These are phyloP conservation scores for Malus sieversii DNA, from an alignment of 306 rosid species.

Conservation along the genomic window DNA sequence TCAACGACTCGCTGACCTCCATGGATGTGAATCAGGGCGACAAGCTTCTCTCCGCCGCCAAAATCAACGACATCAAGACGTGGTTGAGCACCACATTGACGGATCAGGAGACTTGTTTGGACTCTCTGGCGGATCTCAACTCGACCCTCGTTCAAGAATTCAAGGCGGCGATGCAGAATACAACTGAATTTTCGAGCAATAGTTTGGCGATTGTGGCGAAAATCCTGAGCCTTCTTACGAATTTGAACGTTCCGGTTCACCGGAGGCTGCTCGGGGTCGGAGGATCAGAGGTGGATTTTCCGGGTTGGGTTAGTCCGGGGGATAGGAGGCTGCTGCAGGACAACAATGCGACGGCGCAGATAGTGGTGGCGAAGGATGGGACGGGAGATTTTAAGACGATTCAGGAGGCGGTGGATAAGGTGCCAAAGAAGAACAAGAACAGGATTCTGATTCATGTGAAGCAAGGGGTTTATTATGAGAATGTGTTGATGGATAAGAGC, in stretches of 20 bases:
- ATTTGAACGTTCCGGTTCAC: slow-evolving; percentile 39
- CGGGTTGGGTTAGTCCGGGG: slow-evolving; percentile 62
- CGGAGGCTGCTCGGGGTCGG: slow-evolving; percentile 44
- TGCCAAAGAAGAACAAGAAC: slow-evolving; percentile 50
- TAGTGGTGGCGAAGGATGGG: slow-evolving; percentile 73
- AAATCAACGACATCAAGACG: slow-evolving; percentile 39
- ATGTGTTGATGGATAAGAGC: slow-evolving; percentile 58
- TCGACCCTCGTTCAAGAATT: slow-evolving; percentile 24
- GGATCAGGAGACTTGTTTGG: slow-evolving; percentile 76
- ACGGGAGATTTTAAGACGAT: slow-evolving; percentile 43
- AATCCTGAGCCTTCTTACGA: slow-evolving; percentile 33
- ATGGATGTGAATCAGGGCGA: slow-evolving; percentile 19
- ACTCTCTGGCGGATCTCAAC: slow-evolving; percentile 53
- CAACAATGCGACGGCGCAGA: slow-evolving; percentile 12
- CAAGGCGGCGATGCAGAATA: slow-evolving; percentile 36
- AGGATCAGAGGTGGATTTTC: slow-evolving; percentile 22
- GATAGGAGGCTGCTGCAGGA: slow-evolving; percentile 57
- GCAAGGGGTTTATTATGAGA: slow-evolving; percentile 65
- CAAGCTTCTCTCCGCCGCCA: slow-evolving; percentile 23
- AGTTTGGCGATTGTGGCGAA: slow-evolving; percentile 74
- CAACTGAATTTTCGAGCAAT: slow-evolving; percentile 70
- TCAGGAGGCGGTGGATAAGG: slow-evolving; percentile 39
- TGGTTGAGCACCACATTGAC: slow-evolving; percentile 78
- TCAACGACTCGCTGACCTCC: slow-evolving; percentile 54
- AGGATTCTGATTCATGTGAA: slow-evolving; percentile 62